Evolutionary conservation across 352 stramenopile species (phyloP).

Genomic region (Thalassiosira livingstoniorum): DNA sequence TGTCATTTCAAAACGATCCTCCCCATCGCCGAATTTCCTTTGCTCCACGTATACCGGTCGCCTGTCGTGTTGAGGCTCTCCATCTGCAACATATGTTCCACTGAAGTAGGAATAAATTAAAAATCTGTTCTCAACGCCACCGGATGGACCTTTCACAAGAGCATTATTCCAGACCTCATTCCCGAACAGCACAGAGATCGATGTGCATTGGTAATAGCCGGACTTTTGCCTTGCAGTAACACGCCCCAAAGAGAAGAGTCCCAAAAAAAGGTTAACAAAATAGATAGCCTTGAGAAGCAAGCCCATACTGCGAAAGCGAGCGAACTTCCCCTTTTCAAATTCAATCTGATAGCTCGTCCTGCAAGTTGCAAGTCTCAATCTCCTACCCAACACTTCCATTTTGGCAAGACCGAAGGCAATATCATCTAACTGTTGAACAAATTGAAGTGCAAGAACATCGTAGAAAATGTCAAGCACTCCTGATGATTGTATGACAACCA

Average conservation of each 20-base stretch:
- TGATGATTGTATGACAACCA: slow-evolving; percentile 11
- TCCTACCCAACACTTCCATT: slow-evolving; percentile 15
- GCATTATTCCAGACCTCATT: slow-evolving; percentile 42
- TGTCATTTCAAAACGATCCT: slow-evolving; percentile 1
- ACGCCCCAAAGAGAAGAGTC: slow-evolving; percentile 22
- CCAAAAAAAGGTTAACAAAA: slow-evolving; percentile 25
- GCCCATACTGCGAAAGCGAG: background rate
- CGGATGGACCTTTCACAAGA: background rate
- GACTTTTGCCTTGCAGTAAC: slow-evolving; percentile 16
- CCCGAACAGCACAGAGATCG: slow-evolving; percentile 16
- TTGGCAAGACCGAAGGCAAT: slow-evolving; percentile 31
- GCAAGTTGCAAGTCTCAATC: slow-evolving; percentile 15
- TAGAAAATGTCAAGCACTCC: slow-evolving; percentile 36
- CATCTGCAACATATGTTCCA: slow-evolving; percentile 37
- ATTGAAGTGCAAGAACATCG: slow-evolving; percentile 26
- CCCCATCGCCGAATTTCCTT: slow-evolving; percentile 30
- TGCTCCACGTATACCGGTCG: slow-evolving; percentile 24
- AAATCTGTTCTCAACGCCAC: background rate
- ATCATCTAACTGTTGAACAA: slow-evolving; percentile 25
- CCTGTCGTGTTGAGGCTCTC: background rate
- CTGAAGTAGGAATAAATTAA: slow-evolving; percentile 54
- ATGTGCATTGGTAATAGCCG: slow-evolving; percentile 19
- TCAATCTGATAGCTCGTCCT: slow-evolving; percentile 17
- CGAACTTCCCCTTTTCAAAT: slow-evolving; percentile 19
- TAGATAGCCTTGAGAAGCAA: slow-evolving; percentile 37